Evolutionary conservation across 2,329 filamentous ascomycete genomes (phyloP), one percentile per base, ranked within the genome.

Genomic region (Fusarium sp.): DNA sequence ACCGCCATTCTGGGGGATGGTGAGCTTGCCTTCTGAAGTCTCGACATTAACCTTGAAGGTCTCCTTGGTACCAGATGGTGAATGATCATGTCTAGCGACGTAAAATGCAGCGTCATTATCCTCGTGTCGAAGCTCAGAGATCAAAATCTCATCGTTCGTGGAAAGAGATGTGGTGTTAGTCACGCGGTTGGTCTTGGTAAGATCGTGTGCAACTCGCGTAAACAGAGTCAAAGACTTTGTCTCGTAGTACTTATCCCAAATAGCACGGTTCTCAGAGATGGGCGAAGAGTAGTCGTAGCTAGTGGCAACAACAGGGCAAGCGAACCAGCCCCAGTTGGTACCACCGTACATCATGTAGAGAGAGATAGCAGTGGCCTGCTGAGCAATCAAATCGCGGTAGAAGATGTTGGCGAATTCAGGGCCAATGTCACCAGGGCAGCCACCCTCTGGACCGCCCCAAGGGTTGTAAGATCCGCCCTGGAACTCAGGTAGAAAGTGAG

Each of bases 331-430:
- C 87, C 86, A 89, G 63, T 86, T 89, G 0, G 88, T 90, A 4
- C 88, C 88, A 6, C 88, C 88, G 51, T 84, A 90, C 50, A 88
- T 77, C 87, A 90, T 90, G 72, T 90, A 90, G 3, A 90, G 74
- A 28, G 83, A 88, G 54, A 89, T 82, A 0, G 85, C 86, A 0
- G 86, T 87, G 5, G 89, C 82, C 1, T 85, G 80, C 68, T 90
- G 85, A 24, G 82, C 85, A 24, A 90, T 84, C 52, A 89, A 83
- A 70, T 89, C 84, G 12, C 87, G 81, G 73, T 90, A 90, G 76
- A 88, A 90, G 6, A 90, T 73, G 56, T 89, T 89, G 2, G 85
- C 87, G 66, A 88, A 90, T 45, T 88, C 84, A 0, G 83, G 80
- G 2, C 85, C 85, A 19, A 85, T 87, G 42, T 87, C 83, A 3